phyloP scores from a whole-genome alignment of 495 filamentous ascomycete genomes.

The Talaromyces adpressus region DNA sequence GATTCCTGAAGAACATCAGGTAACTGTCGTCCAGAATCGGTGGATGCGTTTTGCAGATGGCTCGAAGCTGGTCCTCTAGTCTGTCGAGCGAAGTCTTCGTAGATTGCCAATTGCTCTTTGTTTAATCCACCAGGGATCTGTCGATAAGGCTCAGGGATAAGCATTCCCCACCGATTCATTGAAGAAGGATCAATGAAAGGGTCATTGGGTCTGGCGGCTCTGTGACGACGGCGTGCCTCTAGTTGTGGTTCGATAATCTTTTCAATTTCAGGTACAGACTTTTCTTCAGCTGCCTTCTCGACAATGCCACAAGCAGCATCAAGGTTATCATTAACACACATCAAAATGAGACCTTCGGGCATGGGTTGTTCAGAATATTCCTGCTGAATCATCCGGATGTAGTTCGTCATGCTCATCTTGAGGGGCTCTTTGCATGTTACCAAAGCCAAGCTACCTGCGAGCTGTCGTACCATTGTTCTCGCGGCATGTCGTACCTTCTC shows the following conservation, averaged over 20 bases:
- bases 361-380: slow-evolving; percentile 66
- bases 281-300: slow-evolving; percentile 88
- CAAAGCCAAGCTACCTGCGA: slow-evolving; percentile 84
- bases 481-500: slow-evolving; percentile 76
- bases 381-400: slow-evolving; percentile 72
- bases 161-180: slow-evolving; percentile 78
- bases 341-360: slow-evolving; percentile 82
- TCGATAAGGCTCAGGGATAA: slow-evolving; percentile 85
- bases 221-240: slow-evolving; percentile 64
- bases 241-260: slow-evolving; percentile 75
- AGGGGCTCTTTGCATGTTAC: slow-evolving; percentile 98
- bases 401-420: slow-evolving; percentile 91
- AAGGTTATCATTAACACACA: slow-evolving; percentile 98
- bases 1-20: slow-evolving; percentile 79
- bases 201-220: slow-evolving; percentile 62
- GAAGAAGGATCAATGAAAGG: slow-evolving; percentile 67
- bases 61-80: slow-evolving; percentile 49
- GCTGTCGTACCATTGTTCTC: slow-evolving; percentile 83
- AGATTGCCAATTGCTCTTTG: slow-evolving; percentile 87
- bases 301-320: slow-evolving; percentile 88
- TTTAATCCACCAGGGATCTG: slow-evolving; percentile 76
- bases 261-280: slow-evolving; percentile 88
- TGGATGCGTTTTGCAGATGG: slow-evolving; percentile 49
- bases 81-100: slow-evolving; percentile 88
- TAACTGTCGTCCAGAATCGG: slow-evolving; percentile 53